Conservation (phyloP, 805 yeast species). For the Candida quercuum region DNA sequence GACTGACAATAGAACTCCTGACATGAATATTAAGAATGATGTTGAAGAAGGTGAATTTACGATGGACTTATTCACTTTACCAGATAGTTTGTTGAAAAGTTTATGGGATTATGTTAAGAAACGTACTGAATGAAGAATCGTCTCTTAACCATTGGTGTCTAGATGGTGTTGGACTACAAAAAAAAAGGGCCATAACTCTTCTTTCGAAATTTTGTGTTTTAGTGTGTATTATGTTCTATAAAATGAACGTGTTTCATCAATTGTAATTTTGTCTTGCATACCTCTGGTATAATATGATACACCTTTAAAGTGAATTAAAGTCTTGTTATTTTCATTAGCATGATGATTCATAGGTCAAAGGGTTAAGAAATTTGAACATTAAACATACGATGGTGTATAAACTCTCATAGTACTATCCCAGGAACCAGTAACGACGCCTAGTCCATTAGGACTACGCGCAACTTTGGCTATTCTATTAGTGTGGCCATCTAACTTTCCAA, state of each 20-base stretch:
- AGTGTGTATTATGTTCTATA: too few relatives aligned
- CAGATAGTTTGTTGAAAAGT: constrained; percentile 85
- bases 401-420: constrained; percentile 73
- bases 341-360: background rate
- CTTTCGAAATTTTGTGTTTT: too few relatives aligned
- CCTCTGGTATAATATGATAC: too few relatives aligned
- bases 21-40: constrained; percentile 93
- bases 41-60: constrained; percentile 97
- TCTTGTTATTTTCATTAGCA: too few relatives aligned
- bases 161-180: too few relatives aligned
- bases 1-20: constrained; percentile 89
- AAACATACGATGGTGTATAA: constrained; percentile 43
- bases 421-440: constrained; percentile 71
- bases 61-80: constrained; percentile 90
- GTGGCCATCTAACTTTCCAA: constrained; percentile 67
- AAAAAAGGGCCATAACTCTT: background rate
- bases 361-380: background rate
- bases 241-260: too few relatives aligned
- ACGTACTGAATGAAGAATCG: constrained; percentile 35
- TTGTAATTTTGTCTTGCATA: too few relatives aligned
- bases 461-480: constrained; percentile 57
- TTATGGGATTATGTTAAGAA: constrained; percentile 92
- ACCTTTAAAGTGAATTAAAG: too few relatives aligned
- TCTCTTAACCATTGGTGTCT: background rate
- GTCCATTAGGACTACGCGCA: constrained; percentile 65